Conservation (phyloP, 805 yeast species). For the Metschnikowia gruessii region DNA sequence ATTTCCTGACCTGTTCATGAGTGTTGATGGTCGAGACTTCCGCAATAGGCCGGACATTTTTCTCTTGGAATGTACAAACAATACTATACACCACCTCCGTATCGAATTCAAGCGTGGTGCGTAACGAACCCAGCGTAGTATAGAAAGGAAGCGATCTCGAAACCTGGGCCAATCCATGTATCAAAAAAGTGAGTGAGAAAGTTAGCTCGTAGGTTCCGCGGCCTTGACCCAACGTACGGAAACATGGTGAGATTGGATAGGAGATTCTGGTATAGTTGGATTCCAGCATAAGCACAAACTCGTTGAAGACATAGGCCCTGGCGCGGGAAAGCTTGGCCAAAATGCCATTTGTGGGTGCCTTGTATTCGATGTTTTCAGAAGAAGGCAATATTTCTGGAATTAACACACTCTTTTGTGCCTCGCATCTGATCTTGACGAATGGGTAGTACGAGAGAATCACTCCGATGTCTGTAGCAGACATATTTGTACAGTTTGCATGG, state of each 20-base stretch:
- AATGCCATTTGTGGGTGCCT: neutral
- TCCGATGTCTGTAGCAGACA: too few relatives aligned
- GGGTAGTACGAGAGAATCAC: too few relatives aligned
- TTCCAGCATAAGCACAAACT: conserved; percentile 5
- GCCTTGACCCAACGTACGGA: conserved; percentile 6
- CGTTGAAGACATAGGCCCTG: conserved; percentile 2
- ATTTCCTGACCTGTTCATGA: conserved; percentile 6
- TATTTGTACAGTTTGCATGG: too few relatives aligned
- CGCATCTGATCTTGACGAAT: too few relatives aligned
- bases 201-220: conserved; percentile 4
- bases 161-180: conserved; percentile 1
- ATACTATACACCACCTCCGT: conserved; percentile 8
- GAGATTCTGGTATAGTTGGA: neutral
- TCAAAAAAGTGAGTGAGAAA: conserved; percentile 4
- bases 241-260: conserved; percentile 14
- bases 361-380: conserved; percentile 1
- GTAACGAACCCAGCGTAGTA: neutral
- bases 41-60: conserved; percentile 13
- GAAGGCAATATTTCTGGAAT: too few relatives aligned
- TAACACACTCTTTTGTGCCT: too few relatives aligned
- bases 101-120: neutral
- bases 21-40: conserved; percentile 8
- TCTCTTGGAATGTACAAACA: conserved; percentile 8
- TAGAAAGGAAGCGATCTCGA: conserved; percentile 9
- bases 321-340: neutral